Percentiles rank a stretch among this genome's conserved stretches.
phyloP scores from a whole-genome alignment of 768 basidiomycete species.

The Cyclocybe cylindracea region DNA sequence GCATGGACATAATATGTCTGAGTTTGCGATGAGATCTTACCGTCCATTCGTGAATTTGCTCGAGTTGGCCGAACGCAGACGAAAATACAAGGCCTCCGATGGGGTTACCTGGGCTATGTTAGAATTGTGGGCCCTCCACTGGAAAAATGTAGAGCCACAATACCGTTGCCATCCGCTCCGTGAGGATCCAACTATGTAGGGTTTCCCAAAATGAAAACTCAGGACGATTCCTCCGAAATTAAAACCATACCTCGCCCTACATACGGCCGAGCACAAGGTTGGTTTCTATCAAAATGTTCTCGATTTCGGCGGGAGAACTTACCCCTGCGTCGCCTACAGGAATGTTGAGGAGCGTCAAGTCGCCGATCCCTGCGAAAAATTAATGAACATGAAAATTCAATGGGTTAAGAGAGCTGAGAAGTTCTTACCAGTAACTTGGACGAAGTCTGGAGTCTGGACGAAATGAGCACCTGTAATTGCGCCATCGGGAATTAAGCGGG shows the following conservation, averaged over 20 bases:
- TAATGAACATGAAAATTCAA: background rate
- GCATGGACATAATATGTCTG: background rate
- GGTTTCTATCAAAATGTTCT: background rate
- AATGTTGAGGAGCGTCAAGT: slow-evolving; percentile 67
- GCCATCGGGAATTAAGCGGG: slow-evolving; percentile 71
- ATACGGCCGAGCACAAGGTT: background rate
- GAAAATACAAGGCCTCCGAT: slow-evolving; percentile 76
- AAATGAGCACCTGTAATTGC: slow-evolving; percentile 69
- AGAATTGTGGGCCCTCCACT: slow-evolving; percentile 1
- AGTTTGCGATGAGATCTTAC: slow-evolving; percentile 30
- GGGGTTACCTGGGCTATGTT: slow-evolving; percentile 42
- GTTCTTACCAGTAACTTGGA: slow-evolving; percentile 62
- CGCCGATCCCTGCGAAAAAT: slow-evolving; percentile 50
- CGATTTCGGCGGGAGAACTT: slow-evolving; percentile 7
- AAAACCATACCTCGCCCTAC: slow-evolving; percentile 17
- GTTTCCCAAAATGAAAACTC: background rate
- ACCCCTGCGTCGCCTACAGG: slow-evolving; percentile 60
- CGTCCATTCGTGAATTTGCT: slow-evolving; percentile 76
- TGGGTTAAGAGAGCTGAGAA: slow-evolving; percentile 1
- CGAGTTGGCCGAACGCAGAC: slow-evolving; percentile 56
- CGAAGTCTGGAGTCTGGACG: slow-evolving; percentile 72
- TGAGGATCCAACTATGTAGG: slow-evolving; percentile 70
- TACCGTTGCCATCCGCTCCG: slow-evolving; percentile 59
- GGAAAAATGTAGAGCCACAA: background rate
- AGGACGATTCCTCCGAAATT: background rate